Base-by-base conservation (phyloP, 805 yeast species). In the Torulaspora indica region DNA sequence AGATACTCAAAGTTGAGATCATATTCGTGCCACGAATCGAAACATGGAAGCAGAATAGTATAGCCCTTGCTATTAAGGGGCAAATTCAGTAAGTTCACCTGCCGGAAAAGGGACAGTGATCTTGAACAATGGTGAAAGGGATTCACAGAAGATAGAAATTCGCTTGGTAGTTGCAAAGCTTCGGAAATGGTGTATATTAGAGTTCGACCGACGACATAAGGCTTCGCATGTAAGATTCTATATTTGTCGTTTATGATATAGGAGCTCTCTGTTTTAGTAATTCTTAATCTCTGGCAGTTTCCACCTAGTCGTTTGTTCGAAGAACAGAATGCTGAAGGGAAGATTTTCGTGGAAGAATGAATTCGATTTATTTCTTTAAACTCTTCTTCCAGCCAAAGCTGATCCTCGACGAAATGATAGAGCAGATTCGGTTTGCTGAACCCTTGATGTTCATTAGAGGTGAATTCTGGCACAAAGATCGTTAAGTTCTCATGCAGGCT, bases 41-140 rank as follows among this genome's bases (percentile, higher is more conserved):
- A 79, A 45, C 89, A 81, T 0, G 98, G 98, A 23, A 90, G 67
- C 42, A 90, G 76, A 0, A 82, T 65, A 0, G 96, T 78, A 66
- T 88, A 87, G 0, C 95, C 95, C 15, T 68, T 56, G 15, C 67
- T 63, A 46, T 81, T 82, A 4, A 72, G 73, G 9, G 73, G 66
- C 33, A 83, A 69, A 45, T 76, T 75, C 17, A 78, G 64, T 25
- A 86, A 60, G 7, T 71, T 73, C 34, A 78, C 70, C 12, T 73
- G 64, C 38, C 76, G 72, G 46, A 90, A 61, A 52, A 77, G 78
- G 13, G 72, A 67, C 37, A 88, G 57, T 0, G 95, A 80, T 48
- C 70, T 76, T 2, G 95, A 75, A 55, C 93, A 84, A 40, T 76
- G 73, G 39, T 72, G 70, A 39, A 76, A 68, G 0, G 85, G 80